A percentile compares a stretch with the other conserved stretches of the same genome.
Conservation (phyloP, 1,284 basidiomycete species). For the Ustilago loliicola region DNA sequence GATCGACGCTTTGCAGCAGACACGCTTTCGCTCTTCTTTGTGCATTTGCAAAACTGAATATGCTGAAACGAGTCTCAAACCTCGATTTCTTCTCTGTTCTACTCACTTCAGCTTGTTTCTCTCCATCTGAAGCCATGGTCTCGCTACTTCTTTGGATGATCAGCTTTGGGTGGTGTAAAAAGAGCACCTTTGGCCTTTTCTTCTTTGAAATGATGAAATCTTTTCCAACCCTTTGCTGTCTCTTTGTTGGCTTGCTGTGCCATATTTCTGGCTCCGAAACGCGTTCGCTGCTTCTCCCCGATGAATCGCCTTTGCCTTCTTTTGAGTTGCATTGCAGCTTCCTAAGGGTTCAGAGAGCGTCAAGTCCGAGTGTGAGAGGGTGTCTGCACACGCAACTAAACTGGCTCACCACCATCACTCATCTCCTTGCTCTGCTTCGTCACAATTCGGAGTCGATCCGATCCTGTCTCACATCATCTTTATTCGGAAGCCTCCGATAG, state of each 20-base stretch:
- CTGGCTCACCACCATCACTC: background rate
- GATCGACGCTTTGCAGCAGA: background rate
- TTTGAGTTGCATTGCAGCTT: conserved; percentile 1
- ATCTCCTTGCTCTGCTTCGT: background rate
- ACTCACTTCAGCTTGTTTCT: too few species aligned
- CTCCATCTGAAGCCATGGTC: too few species aligned
- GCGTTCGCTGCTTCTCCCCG: background rate
- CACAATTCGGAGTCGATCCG: background rate
- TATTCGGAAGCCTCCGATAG: background rate
- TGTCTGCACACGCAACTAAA: background rate
- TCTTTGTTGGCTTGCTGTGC: background rate
- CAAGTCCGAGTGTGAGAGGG: background rate
- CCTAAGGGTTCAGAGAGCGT: background rate
- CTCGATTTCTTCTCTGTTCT: too few species aligned
- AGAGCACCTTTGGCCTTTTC: too few species aligned
- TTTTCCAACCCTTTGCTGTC: too few species aligned
- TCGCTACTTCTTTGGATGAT: too few species aligned
- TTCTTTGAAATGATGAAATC: background rate
- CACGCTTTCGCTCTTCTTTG: background rate
- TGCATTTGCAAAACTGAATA: too few species aligned
- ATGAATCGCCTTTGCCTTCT: background rate
- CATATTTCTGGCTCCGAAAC: background rate
- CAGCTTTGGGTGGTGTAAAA: too few species aligned
- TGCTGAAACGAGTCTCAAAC: too few species aligned
- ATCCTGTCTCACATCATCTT: background rate